Base-by-base conservation (phyloP, 768 basidiomycete species). In the Trametes cingulata region DNA sequence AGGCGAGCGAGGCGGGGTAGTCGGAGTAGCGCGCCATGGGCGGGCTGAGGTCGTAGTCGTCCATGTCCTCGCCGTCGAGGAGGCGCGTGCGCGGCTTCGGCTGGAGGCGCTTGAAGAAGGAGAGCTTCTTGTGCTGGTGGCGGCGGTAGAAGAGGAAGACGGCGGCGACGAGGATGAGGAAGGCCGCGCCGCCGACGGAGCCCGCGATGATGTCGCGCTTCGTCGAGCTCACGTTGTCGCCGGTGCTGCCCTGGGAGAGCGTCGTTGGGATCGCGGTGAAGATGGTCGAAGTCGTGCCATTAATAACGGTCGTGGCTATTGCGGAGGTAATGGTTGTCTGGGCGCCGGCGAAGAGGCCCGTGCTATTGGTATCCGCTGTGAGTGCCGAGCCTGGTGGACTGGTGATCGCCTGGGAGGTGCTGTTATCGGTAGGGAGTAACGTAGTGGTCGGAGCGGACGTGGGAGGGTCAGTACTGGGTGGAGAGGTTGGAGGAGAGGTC, bases 141-240 rank as follows among this genome's bases (percentile, higher is more conserved):
- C 71, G 67, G 20, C 69, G 69, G 41, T 71, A 70, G 68, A 72
- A 74, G 58, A 70, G 61, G 27, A 71, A 58, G 10, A 74, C 55
- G 20, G 67, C 65, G 37, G 68, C 48, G n/a, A 73, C 29, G 37
- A 74, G 62, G 37, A 67, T 37, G 33, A 69, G 40, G 36, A 73
- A 52, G 2, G 65, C 68, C 6, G 58, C 63, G 1, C 72, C 74
- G 25, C 69, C 73, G 22, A 68, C 63, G 29, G 69, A 69, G 42
- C 74, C 74, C 3, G 65, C 70, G 45, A 75, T 70, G 20, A 74
- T 70, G 50, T 65, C 67, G 20, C 65, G 64, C 42, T 63, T 62
- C 5, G 60, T 62, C 6, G 60, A 60, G 29, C 61, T 62, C 15
- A 53, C 46, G 39, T 56, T 24, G 22, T 41, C 36, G 19, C 45